Conservation (phyloP, 768 basidiomycete genomes). For the Naganishia friedmannii region DNA sequence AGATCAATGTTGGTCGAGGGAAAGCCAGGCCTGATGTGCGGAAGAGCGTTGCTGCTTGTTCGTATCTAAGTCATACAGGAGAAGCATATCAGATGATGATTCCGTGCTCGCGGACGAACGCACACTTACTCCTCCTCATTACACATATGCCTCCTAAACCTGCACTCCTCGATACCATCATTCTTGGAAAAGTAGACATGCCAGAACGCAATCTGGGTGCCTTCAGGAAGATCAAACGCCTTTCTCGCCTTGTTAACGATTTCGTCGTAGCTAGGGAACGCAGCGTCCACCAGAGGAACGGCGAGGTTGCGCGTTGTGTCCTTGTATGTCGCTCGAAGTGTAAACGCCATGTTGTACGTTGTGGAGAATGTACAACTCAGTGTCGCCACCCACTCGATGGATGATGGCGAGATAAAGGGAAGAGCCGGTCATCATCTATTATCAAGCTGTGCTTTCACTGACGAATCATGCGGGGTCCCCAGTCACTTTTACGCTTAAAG, state of each 20-base stretch:
- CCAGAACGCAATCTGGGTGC: constrained; percentile 45
- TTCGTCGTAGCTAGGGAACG: constrained; percentile 43
- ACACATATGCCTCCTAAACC: constrained; percentile 32
- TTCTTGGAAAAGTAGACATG: constrained; percentile 39
- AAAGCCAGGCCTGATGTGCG: constrained; percentile 36
- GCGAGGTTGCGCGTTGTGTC: constrained; percentile 47
- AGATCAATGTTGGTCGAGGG: constrained; percentile 42
- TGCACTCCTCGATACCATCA: constrained; percentile 18
- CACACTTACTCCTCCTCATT: constrained; percentile 43
- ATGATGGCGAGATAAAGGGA: too few relatives aligned
- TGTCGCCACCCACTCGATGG: too few relatives aligned
- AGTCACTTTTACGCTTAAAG: too few relatives aligned
- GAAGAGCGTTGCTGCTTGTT: constrained; percentile 40
- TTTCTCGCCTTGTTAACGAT: constrained; percentile 45
- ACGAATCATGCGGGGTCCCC: too few relatives aligned
- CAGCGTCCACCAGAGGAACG: constrained; percentile 32
- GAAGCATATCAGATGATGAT: neutral
- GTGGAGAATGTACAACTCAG: too few relatives aligned
- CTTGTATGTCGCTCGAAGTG: constrained; percentile 49
- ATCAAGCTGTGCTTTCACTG: too few relatives aligned
- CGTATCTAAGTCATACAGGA: constrained; percentile 39
- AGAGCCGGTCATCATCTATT: too few relatives aligned
- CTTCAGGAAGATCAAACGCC: constrained; percentile 46
- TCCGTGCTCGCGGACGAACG: neutral
- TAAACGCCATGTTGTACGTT: constrained; percentile 36